These are phyloP conservation scores for Solanum corneliomulleri DNA, from an alignment of 257 asterid genomes.

Conservation along the genomic window DNA sequence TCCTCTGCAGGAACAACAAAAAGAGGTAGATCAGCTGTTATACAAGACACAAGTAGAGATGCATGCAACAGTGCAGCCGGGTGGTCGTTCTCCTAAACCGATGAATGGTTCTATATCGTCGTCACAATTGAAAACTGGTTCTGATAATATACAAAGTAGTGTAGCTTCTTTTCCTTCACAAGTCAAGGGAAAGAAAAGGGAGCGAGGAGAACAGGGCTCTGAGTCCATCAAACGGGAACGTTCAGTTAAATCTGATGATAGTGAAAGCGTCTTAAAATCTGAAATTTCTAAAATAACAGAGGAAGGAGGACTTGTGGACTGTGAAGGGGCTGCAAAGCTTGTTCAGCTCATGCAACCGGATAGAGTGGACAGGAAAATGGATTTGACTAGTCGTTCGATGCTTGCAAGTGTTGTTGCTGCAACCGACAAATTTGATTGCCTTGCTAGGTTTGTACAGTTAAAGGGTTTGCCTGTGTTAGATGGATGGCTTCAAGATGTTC, in stretches of 20 bases:
- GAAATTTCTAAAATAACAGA: constrained; percentile 30
- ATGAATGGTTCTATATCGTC: constrained; percentile 20
- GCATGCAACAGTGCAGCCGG: constrained; percentile 32
- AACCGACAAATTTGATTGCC: constrained; percentile 44
- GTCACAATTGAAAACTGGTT: constrained; percentile 20
- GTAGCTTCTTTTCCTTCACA: constrained; percentile 17
- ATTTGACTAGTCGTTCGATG: constrained; percentile 23
- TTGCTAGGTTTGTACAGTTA: constrained; percentile 35
- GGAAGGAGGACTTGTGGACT: constrained; percentile 24
- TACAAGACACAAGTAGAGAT: constrained; percentile 27
- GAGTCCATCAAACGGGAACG: constrained; percentile 24
- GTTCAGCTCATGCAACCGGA: constrained; percentile 34
- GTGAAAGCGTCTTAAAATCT: constrained; percentile 16
- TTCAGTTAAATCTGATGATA: constrained; percentile 19
- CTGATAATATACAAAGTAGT: constrained; percentile 20
- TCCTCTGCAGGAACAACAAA: constrained; percentile 27
- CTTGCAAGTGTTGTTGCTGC: constrained; percentile 44
- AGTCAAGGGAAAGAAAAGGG: constrained; percentile 42
- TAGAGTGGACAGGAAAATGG: constrained; percentile 22
- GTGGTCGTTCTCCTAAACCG: constrained; percentile 35
- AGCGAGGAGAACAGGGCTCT: constrained; percentile 22
- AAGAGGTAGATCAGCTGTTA: constrained; percentile 36
- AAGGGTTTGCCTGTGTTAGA: constrained; percentile 45
- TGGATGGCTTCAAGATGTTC: constrained; percentile 51
- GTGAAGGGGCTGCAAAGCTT: constrained; percentile 33